These are phyloP conservation scores for Coffea canephora DNA, from an alignment of 257 asterid genomes.

Conservation along the genomic window DNA sequence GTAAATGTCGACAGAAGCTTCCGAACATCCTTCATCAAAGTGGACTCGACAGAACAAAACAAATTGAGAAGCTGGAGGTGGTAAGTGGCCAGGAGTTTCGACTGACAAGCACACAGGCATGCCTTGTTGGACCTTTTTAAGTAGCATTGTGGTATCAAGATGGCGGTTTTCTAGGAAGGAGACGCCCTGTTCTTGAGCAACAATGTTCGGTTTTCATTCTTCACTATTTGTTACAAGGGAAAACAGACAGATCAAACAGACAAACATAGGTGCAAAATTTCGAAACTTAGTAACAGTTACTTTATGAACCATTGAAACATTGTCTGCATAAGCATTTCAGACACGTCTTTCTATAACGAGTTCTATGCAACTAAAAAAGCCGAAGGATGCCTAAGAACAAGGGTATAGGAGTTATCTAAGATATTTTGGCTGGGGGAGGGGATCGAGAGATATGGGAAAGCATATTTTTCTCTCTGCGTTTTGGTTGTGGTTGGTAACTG, in stretches of 20 bases:
- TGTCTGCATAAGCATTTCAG: conserved; percentile 1
- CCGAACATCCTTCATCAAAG: too few species aligned
- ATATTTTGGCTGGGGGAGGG: neutral
- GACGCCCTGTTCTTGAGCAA: neutral
- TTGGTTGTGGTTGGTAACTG: neutral
- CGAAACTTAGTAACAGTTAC: neutral
- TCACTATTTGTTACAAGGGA: neutral
- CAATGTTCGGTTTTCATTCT: neutral
- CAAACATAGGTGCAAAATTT: neutral
- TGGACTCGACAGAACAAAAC: too few species aligned
- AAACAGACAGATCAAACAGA: neutral
- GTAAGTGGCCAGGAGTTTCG: neutral
- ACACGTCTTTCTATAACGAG: neutral
- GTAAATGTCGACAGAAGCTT: too few species aligned
- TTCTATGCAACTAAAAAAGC: neutral
- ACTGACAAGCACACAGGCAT: neutral
- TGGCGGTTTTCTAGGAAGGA: neutral
- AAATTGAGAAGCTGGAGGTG: too few species aligned
- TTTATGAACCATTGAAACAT: neutral
- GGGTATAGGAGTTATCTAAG: neutral
- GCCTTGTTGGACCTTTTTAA: neutral
- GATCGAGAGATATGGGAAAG: neutral
- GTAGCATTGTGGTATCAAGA: neutral
- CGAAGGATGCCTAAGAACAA: neutral
- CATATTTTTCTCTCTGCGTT: neutral